phyloP scores from a whole-genome alignment of 2,329 filamentous ascomycete genomes.

The Gaeumannomyces sp. region DNA sequence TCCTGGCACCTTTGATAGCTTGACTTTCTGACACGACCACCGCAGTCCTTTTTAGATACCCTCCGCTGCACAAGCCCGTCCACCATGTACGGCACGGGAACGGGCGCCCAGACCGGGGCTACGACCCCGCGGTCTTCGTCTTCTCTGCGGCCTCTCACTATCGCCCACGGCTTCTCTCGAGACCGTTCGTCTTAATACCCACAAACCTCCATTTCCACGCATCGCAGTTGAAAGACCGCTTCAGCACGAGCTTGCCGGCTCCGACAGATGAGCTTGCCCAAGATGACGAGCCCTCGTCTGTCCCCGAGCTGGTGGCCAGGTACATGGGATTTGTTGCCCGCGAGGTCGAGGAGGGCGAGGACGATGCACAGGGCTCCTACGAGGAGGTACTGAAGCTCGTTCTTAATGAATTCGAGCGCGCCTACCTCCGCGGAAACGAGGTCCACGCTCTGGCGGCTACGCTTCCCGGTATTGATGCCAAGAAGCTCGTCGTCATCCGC shows the following conservation, averaged over 20 bases:
- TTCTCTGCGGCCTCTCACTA: slow-evolving; percentile 83
- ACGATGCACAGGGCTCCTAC: slow-evolving; percentile 80
- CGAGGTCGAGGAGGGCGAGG: slow-evolving; percentile 89
- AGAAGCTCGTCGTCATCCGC: slow-evolving; percentile 84
- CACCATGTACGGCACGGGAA: slow-evolving; percentile 77
- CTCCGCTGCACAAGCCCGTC: slow-evolving; percentile 34
- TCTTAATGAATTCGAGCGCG: slow-evolving; percentile 93
- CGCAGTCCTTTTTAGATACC: neutral
- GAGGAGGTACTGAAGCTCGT: slow-evolving; percentile 88
- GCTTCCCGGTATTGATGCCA: slow-evolving; percentile 83
- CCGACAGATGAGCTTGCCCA: slow-evolving; percentile 96
- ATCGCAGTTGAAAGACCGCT: slow-evolving; percentile 86
- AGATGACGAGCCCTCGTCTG: slow-evolving; percentile 98
- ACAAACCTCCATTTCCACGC: slow-evolving; percentile 95
- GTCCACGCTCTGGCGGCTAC: slow-evolving; percentile 83
- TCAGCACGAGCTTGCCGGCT: slow-evolving; percentile 75
- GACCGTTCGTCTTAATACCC: slow-evolving; percentile 89
- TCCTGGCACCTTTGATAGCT: neutral
- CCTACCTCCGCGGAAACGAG: slow-evolving; percentile 91
- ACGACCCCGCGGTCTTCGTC: slow-evolving; percentile 92
- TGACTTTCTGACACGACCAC: neutral
- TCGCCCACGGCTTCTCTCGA: slow-evolving; percentile 93
- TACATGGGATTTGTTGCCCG: slow-evolving; percentile 87
- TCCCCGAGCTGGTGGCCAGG: slow-evolving; percentile 83
- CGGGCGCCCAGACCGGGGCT: slow-evolving; percentile 88